Evolutionary conservation across 768 basidiomycete genomes (phyloP).

Genomic region (button mushroom (Agaricus bisporus)): DNA sequence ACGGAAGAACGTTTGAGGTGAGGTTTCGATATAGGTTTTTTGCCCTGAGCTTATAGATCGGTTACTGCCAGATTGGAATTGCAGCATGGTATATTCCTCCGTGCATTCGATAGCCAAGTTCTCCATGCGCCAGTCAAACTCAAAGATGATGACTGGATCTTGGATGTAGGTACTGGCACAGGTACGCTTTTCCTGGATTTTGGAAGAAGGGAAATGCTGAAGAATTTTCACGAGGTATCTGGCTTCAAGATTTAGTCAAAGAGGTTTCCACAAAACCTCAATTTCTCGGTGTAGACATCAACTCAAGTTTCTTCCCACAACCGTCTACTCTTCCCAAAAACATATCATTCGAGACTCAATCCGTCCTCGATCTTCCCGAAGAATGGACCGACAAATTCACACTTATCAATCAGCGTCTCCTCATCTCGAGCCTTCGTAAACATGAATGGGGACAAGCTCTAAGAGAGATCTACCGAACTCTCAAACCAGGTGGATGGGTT

Average conservation of each 20-base stretch:
- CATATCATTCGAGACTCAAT: slow-evolving; percentile 1
- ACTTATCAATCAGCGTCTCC: slow-evolving; percentile 4
- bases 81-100: too few relatives aligned
- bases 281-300: slow-evolving; percentile 2
- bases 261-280: neutral
- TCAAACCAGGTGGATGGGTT: slow-evolving; percentile 4
- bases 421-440: neutral
- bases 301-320: slow-evolving; percentile 2
- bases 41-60: too few relatives aligned
- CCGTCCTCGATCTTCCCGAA: neutral
- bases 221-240: neutral
- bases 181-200: too few relatives aligned
- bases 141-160: too few relatives aligned
- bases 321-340: neutral
- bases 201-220: too few relatives aligned
- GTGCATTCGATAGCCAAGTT: too few relatives aligned
- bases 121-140: too few relatives aligned
- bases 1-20: too few relatives aligned
- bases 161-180: too few relatives aligned
- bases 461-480: slow-evolving; percentile 1
- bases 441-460: slow-evolving; percentile 7
- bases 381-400: slow-evolving; percentile 8
- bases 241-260: neutral
- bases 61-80: too few relatives aligned
- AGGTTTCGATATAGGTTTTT: too few relatives aligned